These are phyloP conservation scores for Fagus crenata DNA, from an alignment of 306 rosid genomes.

Conservation along the genomic window DNA sequence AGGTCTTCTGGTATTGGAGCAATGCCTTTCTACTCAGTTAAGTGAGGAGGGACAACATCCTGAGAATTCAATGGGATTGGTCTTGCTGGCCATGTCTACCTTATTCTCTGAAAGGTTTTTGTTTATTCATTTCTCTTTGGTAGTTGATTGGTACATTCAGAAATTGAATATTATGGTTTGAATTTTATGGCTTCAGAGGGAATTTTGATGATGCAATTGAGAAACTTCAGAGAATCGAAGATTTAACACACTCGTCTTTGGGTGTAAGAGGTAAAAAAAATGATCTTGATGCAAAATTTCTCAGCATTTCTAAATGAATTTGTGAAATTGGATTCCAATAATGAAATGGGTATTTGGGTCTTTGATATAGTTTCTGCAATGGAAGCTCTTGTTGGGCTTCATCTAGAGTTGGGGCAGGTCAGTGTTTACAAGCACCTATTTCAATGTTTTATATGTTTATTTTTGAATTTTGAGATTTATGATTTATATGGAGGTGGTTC, in stretches of 20 bases:
- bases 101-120: conserved; percentile 72
- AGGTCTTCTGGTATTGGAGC: conserved; percentile 66
- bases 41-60: conserved; percentile 56
- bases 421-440: conserved; percentile 20
- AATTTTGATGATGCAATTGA: conserved; percentile 60
- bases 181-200: conserved; percentile 47
- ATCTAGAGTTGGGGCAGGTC: conserved; percentile 73
- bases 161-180: background rate
- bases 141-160: background rate
- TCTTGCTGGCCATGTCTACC: conserved; percentile 72
- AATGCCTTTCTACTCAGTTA: conserved; percentile 60
- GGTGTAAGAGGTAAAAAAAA: conserved; percentile 56
- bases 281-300: background rate
- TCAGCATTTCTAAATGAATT: conserved; percentile 6
- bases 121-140: conserved; percentile 4
- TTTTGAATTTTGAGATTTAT: conserved; percentile 7
- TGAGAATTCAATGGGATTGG: conserved; percentile 64
- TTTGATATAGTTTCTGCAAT: conserved; percentile 70
- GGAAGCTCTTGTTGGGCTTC: conserved; percentile 86
- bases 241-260: conserved; percentile 56
- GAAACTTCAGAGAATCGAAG: conserved; percentile 58
- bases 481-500: conserved; percentile 34
- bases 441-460: background rate
- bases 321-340: background rate
- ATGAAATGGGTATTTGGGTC: conserved; percentile 16